Percentiles rank a stretch among this genome's conserved stretches.
Conservation (phyloP, 2,329 filamentous ascomycete genomes). For the Clarireedia homoeocarpa region DNA sequence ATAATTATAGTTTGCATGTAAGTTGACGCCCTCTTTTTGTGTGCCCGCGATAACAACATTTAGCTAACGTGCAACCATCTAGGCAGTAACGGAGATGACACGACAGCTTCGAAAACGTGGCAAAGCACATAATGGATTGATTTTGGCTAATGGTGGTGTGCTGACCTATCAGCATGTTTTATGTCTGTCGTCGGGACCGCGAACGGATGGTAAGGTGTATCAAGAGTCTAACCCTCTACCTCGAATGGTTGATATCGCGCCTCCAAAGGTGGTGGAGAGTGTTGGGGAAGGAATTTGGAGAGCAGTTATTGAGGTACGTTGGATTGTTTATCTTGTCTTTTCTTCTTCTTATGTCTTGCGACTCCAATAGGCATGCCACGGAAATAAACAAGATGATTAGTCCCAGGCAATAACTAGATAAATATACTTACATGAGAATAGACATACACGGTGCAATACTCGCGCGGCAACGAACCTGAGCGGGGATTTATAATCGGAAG, state of each 20-base stretch:
- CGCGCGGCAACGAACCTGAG: constrained; percentile 40
- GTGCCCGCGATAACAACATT: not conserved
- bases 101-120: constrained; percentile 36
- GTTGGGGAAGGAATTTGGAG: constrained; percentile 35
- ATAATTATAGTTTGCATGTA: constrained; percentile 65
- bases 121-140: constrained; percentile 41
- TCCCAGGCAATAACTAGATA: not conserved
- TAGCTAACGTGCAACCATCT: not conserved
- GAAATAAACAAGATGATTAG: not conserved
- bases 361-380: not conserved
- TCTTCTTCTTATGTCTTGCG: not conserved
- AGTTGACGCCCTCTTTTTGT: constrained; percentile 10
- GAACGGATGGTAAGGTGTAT: constrained; percentile 32
- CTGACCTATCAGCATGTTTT: constrained; percentile 59
- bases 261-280: constrained; percentile 35
- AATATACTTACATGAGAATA: constrained; percentile 20
- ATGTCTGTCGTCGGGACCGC: constrained; percentile 43
- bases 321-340: constrained; percentile 9
- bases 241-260: constrained; percentile 31
- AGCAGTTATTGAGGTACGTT: constrained; percentile 43
- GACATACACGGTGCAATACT: constrained; percentile 55
- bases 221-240: constrained; percentile 40
- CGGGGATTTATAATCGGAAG: constrained; percentile 45
- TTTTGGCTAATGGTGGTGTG: constrained; percentile 59
- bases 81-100: constrained; percentile 47